phyloP scores from a whole-genome alignment of 2,329 filamentous ascomycete genomes.

The Penicillium sp. region DNA sequence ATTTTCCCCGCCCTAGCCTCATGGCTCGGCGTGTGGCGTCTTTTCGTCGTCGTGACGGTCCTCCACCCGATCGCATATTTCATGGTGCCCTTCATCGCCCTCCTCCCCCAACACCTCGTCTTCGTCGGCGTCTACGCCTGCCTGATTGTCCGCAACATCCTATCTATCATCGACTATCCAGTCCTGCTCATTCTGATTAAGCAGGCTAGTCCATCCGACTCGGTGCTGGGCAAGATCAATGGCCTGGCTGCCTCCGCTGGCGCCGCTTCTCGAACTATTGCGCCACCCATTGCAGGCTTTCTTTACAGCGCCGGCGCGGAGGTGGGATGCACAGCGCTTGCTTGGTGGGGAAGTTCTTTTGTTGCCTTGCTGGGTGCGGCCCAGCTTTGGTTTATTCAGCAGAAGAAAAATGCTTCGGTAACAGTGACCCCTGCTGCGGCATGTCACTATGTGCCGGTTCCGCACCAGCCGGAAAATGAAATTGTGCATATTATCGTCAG shows the following conservation, averaged over 20 bases:
- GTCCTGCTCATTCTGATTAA: conserved; percentile 72
- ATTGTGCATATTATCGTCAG: conserved; percentile 34
- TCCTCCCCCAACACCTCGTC: conserved; percentile 56
- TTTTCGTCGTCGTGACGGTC: conserved; percentile 65
- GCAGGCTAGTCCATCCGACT: conserved; percentile 65
- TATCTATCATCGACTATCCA: conserved; percentile 69
- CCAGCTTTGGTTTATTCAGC: conserved; percentile 59
- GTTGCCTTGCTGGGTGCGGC: conserved; percentile 58
- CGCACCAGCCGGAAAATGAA: conserved; percentile 23
- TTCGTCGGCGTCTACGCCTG: conserved; percentile 67
- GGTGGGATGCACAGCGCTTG: conserved; percentile 60
- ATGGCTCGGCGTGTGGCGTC: conserved; percentile 66
- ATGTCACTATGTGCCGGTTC: conserved; percentile 26
- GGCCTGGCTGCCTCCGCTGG: conserved; percentile 71
- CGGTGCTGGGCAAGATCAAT: conserved; percentile 69
- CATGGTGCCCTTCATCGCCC: conserved; percentile 67
- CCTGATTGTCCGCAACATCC: conserved; percentile 65
- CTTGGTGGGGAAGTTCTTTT: conserved; percentile 62
- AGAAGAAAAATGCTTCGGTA: conserved; percentile 47
- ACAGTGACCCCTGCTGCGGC: conserved; percentile 39
- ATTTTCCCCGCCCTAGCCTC: conserved; percentile 68
- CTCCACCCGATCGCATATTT: conserved; percentile 69
- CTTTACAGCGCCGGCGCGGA: conserved; percentile 64
- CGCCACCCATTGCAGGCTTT: conserved; percentile 67
- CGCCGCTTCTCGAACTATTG: conserved; percentile 69